phyloP scores from a whole-genome alignment of 2,329 filamentous ascomycete genomes.

The Aspergillus awamori region DNA sequence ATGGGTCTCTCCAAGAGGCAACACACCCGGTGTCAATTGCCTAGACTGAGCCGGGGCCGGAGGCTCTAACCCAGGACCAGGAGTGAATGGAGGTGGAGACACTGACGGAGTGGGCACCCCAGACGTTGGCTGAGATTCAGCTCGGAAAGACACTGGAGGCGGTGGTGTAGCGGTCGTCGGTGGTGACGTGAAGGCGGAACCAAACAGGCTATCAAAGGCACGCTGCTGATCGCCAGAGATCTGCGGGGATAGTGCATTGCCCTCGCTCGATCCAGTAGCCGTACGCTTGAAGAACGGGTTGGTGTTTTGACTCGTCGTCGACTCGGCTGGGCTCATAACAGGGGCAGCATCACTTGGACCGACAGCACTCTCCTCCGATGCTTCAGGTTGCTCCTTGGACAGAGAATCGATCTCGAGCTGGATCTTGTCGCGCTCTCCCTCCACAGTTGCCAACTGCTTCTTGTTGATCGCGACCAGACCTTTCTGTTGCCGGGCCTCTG shows the following conservation, averaged over 20 bases:
- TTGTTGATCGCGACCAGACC: constrained; percentile 97
- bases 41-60: constrained; percentile 71
- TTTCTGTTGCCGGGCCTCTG: constrained; percentile 91
- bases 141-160: constrained; percentile 64
- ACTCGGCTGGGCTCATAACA: constrained; percentile 68
- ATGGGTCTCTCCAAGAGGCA: constrained; percentile 70
- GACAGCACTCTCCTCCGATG: constrained; percentile 54
- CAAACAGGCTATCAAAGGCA: constrained; percentile 86
- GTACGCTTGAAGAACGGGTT: constrained; percentile 89
- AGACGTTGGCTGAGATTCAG: constrained; percentile 51
- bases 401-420: constrained; percentile 73
- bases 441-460: constrained; percentile 90
- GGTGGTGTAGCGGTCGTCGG: constrained; percentile 47
- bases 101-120: constrained; percentile 63
- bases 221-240: constrained; percentile 57
- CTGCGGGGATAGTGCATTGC: constrained; percentile 52
- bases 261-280: constrained; percentile 51
- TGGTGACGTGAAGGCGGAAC: constrained; percentile 62
- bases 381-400: constrained; percentile 62
- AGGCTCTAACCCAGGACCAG: constrained; percentile 34
- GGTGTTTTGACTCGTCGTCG: constrained; percentile 69
- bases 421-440: constrained; percentile 84
- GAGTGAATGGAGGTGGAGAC: constrained; percentile 54
- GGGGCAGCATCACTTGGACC: constrained; percentile 46
- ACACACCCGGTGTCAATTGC: constrained; percentile 75